These are phyloP conservation scores for Auricularia sp. DNA, from an alignment of 768 basidiomycete genomes.

Conservation along the genomic window DNA sequence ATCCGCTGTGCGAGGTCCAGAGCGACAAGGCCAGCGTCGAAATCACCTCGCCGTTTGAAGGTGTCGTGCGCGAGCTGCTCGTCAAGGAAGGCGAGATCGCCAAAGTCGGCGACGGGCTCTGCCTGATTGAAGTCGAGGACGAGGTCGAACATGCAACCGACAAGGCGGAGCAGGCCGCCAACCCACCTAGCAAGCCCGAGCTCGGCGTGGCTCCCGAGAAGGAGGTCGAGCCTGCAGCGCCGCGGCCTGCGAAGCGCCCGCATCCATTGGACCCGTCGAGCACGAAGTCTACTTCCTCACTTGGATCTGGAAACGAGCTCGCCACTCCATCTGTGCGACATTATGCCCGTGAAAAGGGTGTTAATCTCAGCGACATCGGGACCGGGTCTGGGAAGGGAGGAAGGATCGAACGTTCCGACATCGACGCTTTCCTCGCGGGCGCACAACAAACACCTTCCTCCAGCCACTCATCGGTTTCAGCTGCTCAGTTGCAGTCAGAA, in stretches of 20 bases:
- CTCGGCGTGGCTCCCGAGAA: slow-evolving; percentile 11
- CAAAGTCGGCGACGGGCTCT: slow-evolving; percentile 70
- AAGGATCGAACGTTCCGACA: slow-evolving; percentile 62
- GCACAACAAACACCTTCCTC: slow-evolving; percentile 11
- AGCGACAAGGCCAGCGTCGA: slow-evolving; percentile 87
- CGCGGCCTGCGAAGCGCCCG: slow-evolving; percentile 3
- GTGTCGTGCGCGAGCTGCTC: slow-evolving; percentile 57
- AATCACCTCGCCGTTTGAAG: slow-evolving; percentile 80
- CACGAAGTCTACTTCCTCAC: slow-evolving; percentile 41
- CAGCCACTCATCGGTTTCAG: slow-evolving; percentile 1
- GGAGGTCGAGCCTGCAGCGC: slow-evolving; percentile 4
- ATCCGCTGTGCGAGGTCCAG: slow-evolving; percentile 69
- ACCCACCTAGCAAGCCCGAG: neutral
- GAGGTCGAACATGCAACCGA: slow-evolving; percentile 24
- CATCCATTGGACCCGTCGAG: slow-evolving; percentile 9
- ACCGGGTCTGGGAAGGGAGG: slow-evolving; percentile 69
- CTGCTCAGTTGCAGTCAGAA: slow-evolving; percentile 12
- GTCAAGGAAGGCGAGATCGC: slow-evolving; percentile 76
- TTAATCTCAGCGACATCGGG: slow-evolving; percentile 46
- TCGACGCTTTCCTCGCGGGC: slow-evolving; percentile 48
- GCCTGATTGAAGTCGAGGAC: slow-evolving; percentile 71
- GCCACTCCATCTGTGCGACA: slow-evolving; percentile 73
- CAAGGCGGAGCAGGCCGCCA: slow-evolving; percentile 10
- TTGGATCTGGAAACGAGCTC: slow-evolving; percentile 29
- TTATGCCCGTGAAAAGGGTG: slow-evolving; percentile 53